phyloP scores from a whole-genome alignment of 225 moss, liverwort and hornwort species.

The Pseudisothecium myosuroides region DNA sequence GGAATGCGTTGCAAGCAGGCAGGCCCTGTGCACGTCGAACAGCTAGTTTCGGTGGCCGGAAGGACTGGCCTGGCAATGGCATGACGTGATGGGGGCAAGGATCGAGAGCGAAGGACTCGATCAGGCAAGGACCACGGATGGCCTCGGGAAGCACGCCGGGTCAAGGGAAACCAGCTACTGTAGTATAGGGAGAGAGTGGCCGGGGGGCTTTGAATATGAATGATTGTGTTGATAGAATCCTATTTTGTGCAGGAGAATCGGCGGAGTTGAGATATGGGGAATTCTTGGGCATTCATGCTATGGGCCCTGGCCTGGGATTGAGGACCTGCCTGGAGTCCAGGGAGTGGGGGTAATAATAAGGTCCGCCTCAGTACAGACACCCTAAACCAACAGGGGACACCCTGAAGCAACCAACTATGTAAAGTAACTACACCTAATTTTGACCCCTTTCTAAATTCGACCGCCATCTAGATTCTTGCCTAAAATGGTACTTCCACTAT shows the following conservation, averaged over 20 bases:
- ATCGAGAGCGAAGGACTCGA: not conserved
- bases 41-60: not conserved
- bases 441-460: too few species aligned
- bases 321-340: not conserved
- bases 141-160: not conserved
- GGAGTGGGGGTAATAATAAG: not conserved
- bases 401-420: not conserved
- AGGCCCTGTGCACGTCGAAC: not conserved
- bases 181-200: too few species aligned
- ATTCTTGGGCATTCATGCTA: not conserved
- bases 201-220: not conserved
- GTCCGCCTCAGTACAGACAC: not conserved
- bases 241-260: not conserved
- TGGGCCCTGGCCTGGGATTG: not conserved
- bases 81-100: not conserved
- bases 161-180: too few species aligned
- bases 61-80: not conserved
- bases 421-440: too few species aligned
- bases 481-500: too few species aligned
- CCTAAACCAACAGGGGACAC: not conserved
- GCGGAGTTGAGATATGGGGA: not conserved
- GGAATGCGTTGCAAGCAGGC: not conserved
- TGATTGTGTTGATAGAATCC: not conserved
- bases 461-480: too few species aligned
- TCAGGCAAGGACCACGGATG: not conserved